These are phyloP conservation scores for Yueomyces sp. DNA, from an alignment of 805 yeast species.

Conservation along the genomic window DNA sequence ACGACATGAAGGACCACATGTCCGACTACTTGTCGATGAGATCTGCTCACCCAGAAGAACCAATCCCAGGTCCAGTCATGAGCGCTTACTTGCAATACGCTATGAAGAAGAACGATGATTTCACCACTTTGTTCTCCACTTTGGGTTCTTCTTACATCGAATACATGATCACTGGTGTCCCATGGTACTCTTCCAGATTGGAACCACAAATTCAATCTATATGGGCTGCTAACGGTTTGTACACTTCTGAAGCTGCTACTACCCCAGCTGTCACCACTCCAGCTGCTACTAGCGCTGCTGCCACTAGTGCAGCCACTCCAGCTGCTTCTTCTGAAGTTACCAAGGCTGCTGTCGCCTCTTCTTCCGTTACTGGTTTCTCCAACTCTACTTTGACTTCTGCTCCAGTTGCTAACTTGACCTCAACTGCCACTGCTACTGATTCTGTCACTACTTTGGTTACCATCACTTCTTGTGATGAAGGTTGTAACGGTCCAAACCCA, in stretches of 20 bases:
- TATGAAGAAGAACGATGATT: neutral
- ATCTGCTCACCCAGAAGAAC: neutral
- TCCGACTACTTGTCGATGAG: neutral
- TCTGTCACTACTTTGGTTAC: neutral
- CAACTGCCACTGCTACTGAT: neutral
- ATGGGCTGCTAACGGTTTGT: slow-evolving; percentile 1
- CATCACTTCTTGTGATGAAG: neutral
- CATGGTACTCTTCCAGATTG: slow-evolving; percentile 4
- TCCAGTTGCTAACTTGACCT: neutral
- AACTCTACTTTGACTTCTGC: neutral
- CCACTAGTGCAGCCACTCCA: slow-evolving; percentile 10
- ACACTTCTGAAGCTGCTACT: neutral
- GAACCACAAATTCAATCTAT: slow-evolving; percentile 1
- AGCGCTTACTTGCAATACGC: neutral
- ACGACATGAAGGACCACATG: neutral
- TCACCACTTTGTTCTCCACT: slow-evolving; percentile 17
- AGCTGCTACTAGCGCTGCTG: slow-evolving; percentile 12
- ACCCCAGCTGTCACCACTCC: neutral
- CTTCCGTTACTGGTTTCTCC: neutral
- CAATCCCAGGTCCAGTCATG: neutral
- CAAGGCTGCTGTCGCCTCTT: neutral
- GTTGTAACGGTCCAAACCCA: neutral
- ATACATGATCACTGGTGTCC: slow-evolving; percentile 16
- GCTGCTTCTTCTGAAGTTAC: neutral
- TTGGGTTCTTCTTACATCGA: slow-evolving; percentile 17